Conservation (phyloP, 1,139 yeast genomes). For the Scheffersomyces stambukii region DNA sequence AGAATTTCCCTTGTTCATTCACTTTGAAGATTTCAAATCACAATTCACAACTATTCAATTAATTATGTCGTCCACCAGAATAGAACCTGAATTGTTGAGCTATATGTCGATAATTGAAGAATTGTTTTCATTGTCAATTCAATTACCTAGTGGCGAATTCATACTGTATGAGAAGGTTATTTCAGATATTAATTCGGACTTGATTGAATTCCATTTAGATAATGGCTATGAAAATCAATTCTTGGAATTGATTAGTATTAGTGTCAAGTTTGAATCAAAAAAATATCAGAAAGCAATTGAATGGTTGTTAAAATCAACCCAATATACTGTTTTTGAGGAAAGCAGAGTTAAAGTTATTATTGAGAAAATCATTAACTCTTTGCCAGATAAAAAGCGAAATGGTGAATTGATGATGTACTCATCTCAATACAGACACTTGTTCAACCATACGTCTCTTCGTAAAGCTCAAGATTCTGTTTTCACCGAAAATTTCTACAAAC, state of each 20-base stretch:
- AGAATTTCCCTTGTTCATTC: slow-evolving; percentile 65
- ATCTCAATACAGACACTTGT: slow-evolving; percentile 49
- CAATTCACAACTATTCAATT: slow-evolving; percentile 74
- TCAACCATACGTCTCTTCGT: slow-evolving; percentile 56
- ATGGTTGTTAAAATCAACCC: slow-evolving; percentile 70
- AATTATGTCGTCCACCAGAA: slow-evolving; percentile 57
- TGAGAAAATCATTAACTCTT: slow-evolving; percentile 69
- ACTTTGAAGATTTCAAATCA: slow-evolving; percentile 76
- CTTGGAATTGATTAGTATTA: slow-evolving; percentile 60
- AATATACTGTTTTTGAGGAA: slow-evolving; percentile 66
- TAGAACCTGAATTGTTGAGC: slow-evolving; percentile 57
- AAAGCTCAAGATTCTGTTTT: slow-evolving; percentile 63
- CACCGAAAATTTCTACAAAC: slow-evolving; percentile 57
- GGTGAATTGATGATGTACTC: slow-evolving; percentile 73
- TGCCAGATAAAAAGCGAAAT: slow-evolving; percentile 78
- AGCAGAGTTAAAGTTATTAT: slow-evolving; percentile 65
- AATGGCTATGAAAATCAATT: slow-evolving; percentile 60
- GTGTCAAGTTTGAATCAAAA: slow-evolving; percentile 55
- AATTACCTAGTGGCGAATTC: slow-evolving; percentile 54
- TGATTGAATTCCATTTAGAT: slow-evolving; percentile 54
- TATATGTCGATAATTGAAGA: slow-evolving; percentile 66
- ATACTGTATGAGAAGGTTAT: slow-evolving; percentile 74
- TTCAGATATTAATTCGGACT: slow-evolving; percentile 65
- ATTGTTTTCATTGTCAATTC: slow-evolving; percentile 66
- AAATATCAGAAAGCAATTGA: slow-evolving; percentile 67